Percentiles rank a stretch among this genome's conserved stretches.
phyloP scores from a whole-genome alignment of 2,329 filamentous ascomycete species.

The Blumeria graminis region DNA sequence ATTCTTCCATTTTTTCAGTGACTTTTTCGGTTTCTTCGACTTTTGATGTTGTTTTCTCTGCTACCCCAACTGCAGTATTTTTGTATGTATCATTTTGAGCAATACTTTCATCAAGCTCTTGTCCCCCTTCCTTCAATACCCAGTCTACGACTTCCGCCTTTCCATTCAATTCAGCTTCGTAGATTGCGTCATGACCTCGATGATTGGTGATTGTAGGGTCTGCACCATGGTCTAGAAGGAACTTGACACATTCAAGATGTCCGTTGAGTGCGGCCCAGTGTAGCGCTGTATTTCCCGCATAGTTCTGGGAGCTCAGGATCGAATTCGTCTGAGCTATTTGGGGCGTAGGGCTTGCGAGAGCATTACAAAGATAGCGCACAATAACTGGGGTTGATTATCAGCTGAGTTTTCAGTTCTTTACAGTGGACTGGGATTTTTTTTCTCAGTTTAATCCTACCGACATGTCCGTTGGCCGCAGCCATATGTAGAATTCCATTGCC shows the following conservation, averaged over 20 bases:
- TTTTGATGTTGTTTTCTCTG: too few species aligned
- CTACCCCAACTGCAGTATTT: neutral
- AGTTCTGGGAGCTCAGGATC: constrained; percentile 47
- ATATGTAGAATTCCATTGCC: constrained; percentile 71
- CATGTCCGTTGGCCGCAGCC: constrained; percentile 73
- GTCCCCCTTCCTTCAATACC: constrained; percentile 18
- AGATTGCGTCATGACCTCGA: constrained; percentile 59
- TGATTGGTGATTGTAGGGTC: constrained; percentile 58
- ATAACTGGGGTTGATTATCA: constrained; percentile 15
- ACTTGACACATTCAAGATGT: constrained; percentile 56
- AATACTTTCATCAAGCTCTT: constrained; percentile 17
- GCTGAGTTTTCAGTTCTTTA: too few species aligned
- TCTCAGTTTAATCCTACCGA: constrained; percentile 27
- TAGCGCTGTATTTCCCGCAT: constrained; percentile 68
- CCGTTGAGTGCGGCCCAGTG: constrained; percentile 90
- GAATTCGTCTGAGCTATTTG: constrained; percentile 15
- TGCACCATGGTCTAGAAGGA: constrained; percentile 52
- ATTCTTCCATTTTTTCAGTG: too few species aligned
- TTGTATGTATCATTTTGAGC: constrained; percentile 8
- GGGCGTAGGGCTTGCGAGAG: constrained; percentile 15
- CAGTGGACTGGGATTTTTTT: too few species aligned
- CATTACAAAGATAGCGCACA: constrained; percentile 22
- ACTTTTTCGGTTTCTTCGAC: too few species aligned
- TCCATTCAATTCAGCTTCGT: constrained; percentile 46
- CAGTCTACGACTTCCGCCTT: constrained; percentile 39